Base-by-base conservation (phyloP, 306 rosid genomes). In the Castanea sativa region DNA sequence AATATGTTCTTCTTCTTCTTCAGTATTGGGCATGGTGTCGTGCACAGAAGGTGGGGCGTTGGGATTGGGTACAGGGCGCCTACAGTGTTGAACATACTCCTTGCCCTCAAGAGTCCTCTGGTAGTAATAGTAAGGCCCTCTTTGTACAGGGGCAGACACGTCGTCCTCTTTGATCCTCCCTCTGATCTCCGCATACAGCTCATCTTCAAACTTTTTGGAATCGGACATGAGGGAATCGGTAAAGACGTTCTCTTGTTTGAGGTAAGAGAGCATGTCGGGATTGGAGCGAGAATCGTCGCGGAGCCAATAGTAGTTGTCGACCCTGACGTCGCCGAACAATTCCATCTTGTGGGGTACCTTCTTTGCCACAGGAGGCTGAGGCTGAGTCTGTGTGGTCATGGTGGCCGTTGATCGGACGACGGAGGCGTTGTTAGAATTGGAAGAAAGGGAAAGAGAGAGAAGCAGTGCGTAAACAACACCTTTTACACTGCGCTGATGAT, bases 91-190 rank as follows among this genome's bases (percentile, higher is more conserved):
- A 73, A 85, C 92, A 82, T 94, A 94, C 85, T 94, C 95, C 85
- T 88, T 90, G 35, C 95, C 92, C 64, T 85, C 77, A 80, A 90
- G 81, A 35, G 88, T 94, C 91, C 85, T 91, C 35, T 53, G 9
- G 56, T 94, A 94, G 83, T 92, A 92, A 73, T 90, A 94, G 85
- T 87, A 94, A 32, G 86, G 45, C 19, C 97, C 97, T 80, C 81
- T 85, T 45, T 97, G 89, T 32, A 60, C 38, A 51, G 98, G 97
- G 9, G 88, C 97, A 71, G 97, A 70, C 6, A 90, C 21, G 71
- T 94, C 98, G 13, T 91, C 97, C 87, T 94, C 95, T 82, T 92
- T 88, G 76, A 94, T 90, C 83, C 98, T 87, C 41, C 91, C 97
- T 80, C 80, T 85, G 35, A 94, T 92, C 87, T 92, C 98, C 30